Evolutionary conservation across 495 filamentous ascomycete species (phyloP).

Genomic region (Xylaria scruposa): DNA sequence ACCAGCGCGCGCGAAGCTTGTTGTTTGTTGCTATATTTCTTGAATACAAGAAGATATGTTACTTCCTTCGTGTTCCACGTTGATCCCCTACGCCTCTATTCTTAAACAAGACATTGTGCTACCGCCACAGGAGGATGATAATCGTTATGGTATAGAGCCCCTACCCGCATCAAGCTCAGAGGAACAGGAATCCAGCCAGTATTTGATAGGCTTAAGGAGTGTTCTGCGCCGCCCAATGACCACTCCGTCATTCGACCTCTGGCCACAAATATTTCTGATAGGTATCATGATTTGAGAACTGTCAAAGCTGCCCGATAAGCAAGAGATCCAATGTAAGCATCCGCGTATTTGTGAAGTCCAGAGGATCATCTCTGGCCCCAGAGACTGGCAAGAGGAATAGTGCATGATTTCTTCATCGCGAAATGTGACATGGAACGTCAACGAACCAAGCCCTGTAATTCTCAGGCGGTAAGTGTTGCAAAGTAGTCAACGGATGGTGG

Average conservation of each 20-base stretch:
- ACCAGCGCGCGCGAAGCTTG: background rate
- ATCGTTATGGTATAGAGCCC: slow-evolving; percentile 6
- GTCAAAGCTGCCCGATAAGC: slow-evolving; percentile 14
- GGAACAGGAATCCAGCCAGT: background rate
- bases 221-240: slow-evolving; percentile 11
- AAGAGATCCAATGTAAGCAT: slow-evolving; percentile 4
- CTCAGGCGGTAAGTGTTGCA: slow-evolving; percentile 54
- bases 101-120: slow-evolving; percentile 19
- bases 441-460: slow-evolving; percentile 46
- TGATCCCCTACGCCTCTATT: background rate
- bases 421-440: slow-evolving; percentile 45
- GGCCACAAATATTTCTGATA: slow-evolving; percentile 18
- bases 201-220: background rate
- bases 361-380: slow-evolving; percentile 2
- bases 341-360: slow-evolving; percentile 3
- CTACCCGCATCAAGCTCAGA: slow-evolving; percentile 9
- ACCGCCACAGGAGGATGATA: slow-evolving; percentile 26
- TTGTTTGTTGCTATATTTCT: slow-evolving; percentile 3
- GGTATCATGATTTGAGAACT: slow-evolving; percentile 14
- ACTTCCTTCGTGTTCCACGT: slow-evolving; percentile 27
- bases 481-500: slow-evolving; percentile 32
- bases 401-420: slow-evolving; percentile 31
- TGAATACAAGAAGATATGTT: background rate
- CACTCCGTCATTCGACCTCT: slow-evolving; percentile 11
- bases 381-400: slow-evolving; percentile 36